phyloP scores from a whole-genome alignment of 306 rosid species.

The Malus asiatica region DNA sequence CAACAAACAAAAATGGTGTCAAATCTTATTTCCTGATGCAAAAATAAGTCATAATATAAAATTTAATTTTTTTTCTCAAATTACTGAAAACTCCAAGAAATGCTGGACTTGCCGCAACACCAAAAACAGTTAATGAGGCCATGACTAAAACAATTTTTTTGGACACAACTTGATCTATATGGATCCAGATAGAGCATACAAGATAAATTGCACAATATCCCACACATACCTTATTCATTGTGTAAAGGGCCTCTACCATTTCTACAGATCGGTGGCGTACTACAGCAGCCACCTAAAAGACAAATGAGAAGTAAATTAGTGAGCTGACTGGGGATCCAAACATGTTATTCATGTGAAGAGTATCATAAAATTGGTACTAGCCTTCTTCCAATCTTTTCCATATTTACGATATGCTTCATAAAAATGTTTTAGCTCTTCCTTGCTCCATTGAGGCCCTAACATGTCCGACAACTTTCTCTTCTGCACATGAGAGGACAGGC shows the following conservation, averaged over 20 bases:
- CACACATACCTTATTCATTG: slow-evolving; percentile 64
- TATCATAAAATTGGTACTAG: slow-evolving; percentile 25
- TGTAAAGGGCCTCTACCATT: slow-evolving; percentile 94
- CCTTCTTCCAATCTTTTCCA: slow-evolving; percentile 98
- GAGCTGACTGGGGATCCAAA: neutral
- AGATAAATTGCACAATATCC: slow-evolving; percentile 1
- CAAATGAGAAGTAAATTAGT: neutral
- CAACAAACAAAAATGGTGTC: neutral
- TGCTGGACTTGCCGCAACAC: neutral
- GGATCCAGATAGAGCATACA: neutral
- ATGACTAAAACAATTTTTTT: neutral
- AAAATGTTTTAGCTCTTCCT: slow-evolving; percentile 67
- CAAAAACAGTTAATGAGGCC: neutral
- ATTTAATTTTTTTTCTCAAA: neutral
- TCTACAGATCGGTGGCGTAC: slow-evolving; percentile 62
- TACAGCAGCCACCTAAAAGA: slow-evolving; percentile 61
- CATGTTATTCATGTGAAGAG: neutral
- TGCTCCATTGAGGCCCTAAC: slow-evolving; percentile 93
- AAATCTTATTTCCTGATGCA: neutral
- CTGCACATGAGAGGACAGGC: slow-evolving; percentile 39
- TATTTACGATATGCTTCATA: slow-evolving; percentile 79
- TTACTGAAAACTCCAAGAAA: neutral
- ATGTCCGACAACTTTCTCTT: slow-evolving; percentile 86
- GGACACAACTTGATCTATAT: neutral
- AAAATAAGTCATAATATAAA: neutral